Evolutionary conservation across 805 yeast genomes (phyloP).

Genomic region (Candida succiphila): DNA sequence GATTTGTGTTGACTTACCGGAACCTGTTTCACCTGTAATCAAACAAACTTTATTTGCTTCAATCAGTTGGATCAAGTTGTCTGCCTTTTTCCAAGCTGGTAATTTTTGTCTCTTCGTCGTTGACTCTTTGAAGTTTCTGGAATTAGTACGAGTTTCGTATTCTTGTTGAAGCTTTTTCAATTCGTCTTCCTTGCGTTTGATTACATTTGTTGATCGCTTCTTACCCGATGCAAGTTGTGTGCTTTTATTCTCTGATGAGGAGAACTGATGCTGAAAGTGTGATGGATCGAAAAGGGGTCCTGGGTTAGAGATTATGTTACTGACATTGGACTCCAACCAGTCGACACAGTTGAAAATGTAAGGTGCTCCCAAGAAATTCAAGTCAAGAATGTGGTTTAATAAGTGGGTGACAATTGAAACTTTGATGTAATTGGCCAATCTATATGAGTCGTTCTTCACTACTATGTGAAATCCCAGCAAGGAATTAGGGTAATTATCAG

Average conservation of each 20-base stretch:
- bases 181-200: constrained; percentile 19
- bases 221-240: constrained; percentile 1
- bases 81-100: constrained; percentile 78
- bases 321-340: constrained; percentile 63
- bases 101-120: constrained; percentile 38
- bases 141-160: constrained; percentile 22
- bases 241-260: neutral
- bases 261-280: constrained; percentile 1
- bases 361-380: constrained; percentile 54
- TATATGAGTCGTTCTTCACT: constrained; percentile 30
- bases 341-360: constrained; percentile 61
- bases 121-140: constrained; percentile 25
- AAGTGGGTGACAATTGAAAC: constrained; percentile 41
- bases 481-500: constrained; percentile 49
- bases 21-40: constrained; percentile 95
- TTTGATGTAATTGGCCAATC: constrained; percentile 64
- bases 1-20: constrained; percentile 94
- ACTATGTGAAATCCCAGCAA: constrained; percentile 61
- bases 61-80: constrained; percentile 46
- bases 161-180: constrained; percentile 22
- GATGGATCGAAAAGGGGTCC: constrained; percentile 46
- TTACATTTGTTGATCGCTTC: constrained; percentile 4
- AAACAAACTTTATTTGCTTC: constrained; percentile 54
- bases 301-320: constrained; percentile 56
- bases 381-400: constrained; percentile 30